Percentiles rank a stretch among this genome's conserved stretches.
Conservation (phyloP, 306 rosid species). For the Senna tora region DNA sequence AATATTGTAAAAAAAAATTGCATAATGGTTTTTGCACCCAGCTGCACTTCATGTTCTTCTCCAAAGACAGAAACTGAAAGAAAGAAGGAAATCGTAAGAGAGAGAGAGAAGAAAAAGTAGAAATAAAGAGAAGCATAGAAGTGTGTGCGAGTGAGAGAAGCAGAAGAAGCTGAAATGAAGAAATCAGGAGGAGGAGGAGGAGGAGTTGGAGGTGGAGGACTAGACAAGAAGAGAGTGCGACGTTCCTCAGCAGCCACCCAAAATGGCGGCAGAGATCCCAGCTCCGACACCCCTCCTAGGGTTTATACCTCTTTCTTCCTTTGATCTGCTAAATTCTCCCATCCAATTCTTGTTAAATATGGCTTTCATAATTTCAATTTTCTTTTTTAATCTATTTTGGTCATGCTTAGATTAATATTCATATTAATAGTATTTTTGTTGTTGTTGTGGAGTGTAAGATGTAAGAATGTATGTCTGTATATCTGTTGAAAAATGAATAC, state of each 20-base stretch:
- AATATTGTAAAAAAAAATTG: no score
- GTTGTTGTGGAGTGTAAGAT: no score
- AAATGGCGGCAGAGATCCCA: constrained; percentile 77
- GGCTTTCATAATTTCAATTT: neutral
- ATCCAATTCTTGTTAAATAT: neutral
- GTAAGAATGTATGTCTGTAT: neutral
- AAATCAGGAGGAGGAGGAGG: constrained; percentile 80
- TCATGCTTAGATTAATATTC: neutral
- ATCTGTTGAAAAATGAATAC: neutral
- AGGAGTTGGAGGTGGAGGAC: constrained; percentile 72
- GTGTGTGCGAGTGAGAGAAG: constrained; percentile 6
- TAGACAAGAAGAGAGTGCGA: constrained; percentile 93
- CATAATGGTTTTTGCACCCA: neutral
- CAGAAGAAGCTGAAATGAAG: constrained; percentile 68
- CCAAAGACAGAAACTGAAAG: no score
- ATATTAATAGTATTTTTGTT: no score
- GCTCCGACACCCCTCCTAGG: constrained; percentile 84
- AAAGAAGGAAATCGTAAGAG: neutral
- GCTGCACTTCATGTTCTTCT: neutral
- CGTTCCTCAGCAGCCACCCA: constrained; percentile 71
- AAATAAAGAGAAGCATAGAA: neutral
- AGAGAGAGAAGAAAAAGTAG: neutral
- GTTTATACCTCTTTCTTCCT: constrained; percentile 43
- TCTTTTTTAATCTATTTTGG: neutral
- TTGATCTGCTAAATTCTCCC: constrained; percentile 49